Base-by-base conservation (phyloP, 441 rosid species). In the Hura crepitans region DNA sequence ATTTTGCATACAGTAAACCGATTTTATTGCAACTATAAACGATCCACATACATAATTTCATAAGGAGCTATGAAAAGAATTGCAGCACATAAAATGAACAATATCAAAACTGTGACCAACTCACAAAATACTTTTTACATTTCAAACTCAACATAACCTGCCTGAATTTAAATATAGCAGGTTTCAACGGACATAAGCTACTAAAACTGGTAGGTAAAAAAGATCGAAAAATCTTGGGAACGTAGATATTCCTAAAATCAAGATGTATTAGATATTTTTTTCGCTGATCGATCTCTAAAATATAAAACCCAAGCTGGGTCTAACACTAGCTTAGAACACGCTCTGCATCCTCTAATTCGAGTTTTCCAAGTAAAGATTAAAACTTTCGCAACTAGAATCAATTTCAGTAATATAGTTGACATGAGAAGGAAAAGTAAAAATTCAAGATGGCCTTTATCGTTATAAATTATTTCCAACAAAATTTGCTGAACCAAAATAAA, bases 141-240 rank as follows among this genome's bases (percentile, higher is more conserved):
- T 20, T 12, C 25, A 22, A 20, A 50, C 6, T 23, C 23, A 17
- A 50, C 55, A 20, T 18, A 50, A 18, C 53, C 53, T 11, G 6
- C 22, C 18, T 14, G 4, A 20, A 7, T 49, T n/a, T 9, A 17
- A 53, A 14, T 10, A 53, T 53, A 53, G 57, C 57, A 53, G 12
- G 57, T 22, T 53, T 53, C 57, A 27, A 53, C 10, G 28, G 57
- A 53, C 57, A 53, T 15, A 53, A 53, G 57, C 55, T n/a, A 50
- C 23, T 50, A 20, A 20, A 25, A 3, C 0, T 9, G 6, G 4
- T 6, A 27, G 2, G 20, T 20, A 14, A 23, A 11, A 30, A 25
- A 53, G 12, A 53, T 14, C 1, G 46, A 42, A 42, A 42, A 42
- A 42, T 42, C 46, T 42, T 10, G 46, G 46, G 15, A 9, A 42